Percentiles rank a stretch among this genome's conserved stretches.
Evolutionary conservation across 1,139 yeast species (phyloP).

Genomic region (Kodamaea fungicola): DNA sequence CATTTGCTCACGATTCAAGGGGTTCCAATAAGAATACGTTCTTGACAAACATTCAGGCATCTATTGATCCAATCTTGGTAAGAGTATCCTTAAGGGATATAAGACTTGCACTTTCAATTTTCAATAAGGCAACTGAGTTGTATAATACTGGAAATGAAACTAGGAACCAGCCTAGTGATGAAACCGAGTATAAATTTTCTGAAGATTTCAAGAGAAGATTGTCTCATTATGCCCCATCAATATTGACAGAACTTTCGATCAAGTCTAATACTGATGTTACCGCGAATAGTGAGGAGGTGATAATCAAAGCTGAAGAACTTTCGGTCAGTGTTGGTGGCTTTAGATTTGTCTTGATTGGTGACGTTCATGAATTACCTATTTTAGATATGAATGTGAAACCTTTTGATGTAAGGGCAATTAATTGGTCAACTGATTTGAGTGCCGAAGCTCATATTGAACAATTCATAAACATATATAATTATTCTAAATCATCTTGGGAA

Average conservation of each 20-base stretch:
- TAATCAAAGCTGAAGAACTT: constrained; percentile 70
- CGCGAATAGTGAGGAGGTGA: constrained; percentile 15
- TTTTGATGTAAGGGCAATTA: constrained; percentile 65
- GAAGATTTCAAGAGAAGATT: constrained; percentile 59
- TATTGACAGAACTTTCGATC: constrained; percentile 42
- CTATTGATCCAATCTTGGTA: constrained; percentile 76
- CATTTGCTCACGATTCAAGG: constrained; percentile 69
- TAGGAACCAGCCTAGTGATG: constrained; percentile 17
- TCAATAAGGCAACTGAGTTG: constrained; percentile 67
- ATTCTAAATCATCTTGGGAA: constrained; percentile 94
- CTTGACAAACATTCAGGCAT: constrained; percentile 62
- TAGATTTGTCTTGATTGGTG: constrained; percentile 86
- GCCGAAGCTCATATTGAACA: constrained; percentile 71
- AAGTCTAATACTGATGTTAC: constrained; percentile 9
- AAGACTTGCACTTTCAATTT: constrained; percentile 68
- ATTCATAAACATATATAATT: constrained; percentile 78
- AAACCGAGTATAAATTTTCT: constrained; percentile 39
- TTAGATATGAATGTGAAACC: constrained; percentile 77
- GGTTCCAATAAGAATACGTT: constrained; percentile 57
- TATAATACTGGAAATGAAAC: constrained; percentile 25
- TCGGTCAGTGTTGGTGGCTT: constrained; percentile 74
- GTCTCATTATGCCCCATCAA: constrained; percentile 66
- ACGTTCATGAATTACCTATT: constrained; percentile 90
- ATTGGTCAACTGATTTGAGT: constrained; percentile 88
- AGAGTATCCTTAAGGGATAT: constrained; percentile 87